Evolutionary conservation across 2,329 filamentous ascomycete genomes (phyloP).

Genomic region (Alternaria sp.): DNA sequence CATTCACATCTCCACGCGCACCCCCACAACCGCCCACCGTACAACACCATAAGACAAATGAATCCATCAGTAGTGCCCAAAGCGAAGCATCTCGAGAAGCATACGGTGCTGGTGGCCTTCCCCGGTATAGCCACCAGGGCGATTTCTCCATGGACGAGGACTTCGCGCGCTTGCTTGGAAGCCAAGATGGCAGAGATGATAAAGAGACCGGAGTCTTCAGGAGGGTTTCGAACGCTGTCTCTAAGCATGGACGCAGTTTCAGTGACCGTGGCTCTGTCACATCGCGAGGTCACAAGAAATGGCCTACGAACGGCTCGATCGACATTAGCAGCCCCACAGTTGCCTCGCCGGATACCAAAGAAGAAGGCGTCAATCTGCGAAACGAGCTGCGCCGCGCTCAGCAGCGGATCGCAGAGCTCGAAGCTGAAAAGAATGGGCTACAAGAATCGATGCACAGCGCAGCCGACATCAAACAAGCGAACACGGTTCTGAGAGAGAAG

Average conservation of each 20-base stretch:
- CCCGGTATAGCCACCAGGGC: slow-evolving; percentile 73
- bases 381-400: slow-evolving; percentile 83
- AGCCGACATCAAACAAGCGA: slow-evolving; percentile 75
- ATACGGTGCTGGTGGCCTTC: slow-evolving; percentile 41
- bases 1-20: slow-evolving; percentile 57
- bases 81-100: slow-evolving; percentile 49
- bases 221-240: slow-evolving; percentile 88
- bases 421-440: slow-evolving; percentile 72
- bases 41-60: slow-evolving; percentile 51
- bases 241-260: slow-evolving; percentile 85
- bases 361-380: slow-evolving; percentile 60
- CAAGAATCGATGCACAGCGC: slow-evolving; percentile 64
- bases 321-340: slow-evolving; percentile 76
- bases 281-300: slow-evolving; percentile 48
- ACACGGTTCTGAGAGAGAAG: slow-evolving; percentile 89
- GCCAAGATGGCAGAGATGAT: slow-evolving; percentile 66
- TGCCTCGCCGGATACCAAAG: slow-evolving; percentile 61
- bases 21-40: slow-evolving; percentile 54
- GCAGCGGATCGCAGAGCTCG: slow-evolving; percentile 84
- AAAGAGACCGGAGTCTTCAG: slow-evolving; percentile 69
- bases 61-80: slow-evolving; percentile 56
- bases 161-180: slow-evolving; percentile 85
- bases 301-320: slow-evolving; percentile 54
- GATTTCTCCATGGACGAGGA: slow-evolving; percentile 97
- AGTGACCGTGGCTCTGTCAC: slow-evolving; percentile 66